Evolutionary conservation across 441 rosid genomes (phyloP).

Genomic region (Arabidopsis lyrata): DNA sequence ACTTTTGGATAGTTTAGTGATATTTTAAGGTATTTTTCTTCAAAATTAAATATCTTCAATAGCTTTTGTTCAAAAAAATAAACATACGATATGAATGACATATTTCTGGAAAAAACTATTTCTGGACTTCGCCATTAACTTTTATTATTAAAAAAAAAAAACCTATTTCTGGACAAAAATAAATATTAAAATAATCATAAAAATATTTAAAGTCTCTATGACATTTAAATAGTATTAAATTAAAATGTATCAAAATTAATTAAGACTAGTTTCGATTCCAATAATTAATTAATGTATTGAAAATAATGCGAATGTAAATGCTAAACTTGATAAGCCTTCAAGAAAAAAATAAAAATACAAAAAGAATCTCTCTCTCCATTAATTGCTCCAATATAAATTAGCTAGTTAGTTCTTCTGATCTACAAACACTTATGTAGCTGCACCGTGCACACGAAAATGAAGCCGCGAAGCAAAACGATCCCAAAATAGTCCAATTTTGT

Average conservation of each 20-base stretch:
- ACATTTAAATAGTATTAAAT: too few relatives aligned
- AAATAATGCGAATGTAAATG: not conserved
- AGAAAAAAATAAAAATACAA: not conserved
- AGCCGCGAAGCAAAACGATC: slow-evolving; percentile 15
- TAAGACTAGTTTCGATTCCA: not conserved
- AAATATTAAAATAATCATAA: too few relatives aligned
- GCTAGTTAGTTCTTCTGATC: slow-evolving; percentile 6
- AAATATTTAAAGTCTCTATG: too few relatives aligned
- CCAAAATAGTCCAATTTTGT: slow-evolving; percentile 35
- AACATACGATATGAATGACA: too few relatives aligned
- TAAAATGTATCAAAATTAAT: not conserved
- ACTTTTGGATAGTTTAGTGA: too few relatives aligned
- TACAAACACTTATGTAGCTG: not conserved
- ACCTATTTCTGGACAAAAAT: too few relatives aligned
- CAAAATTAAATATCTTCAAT: too few relatives aligned
- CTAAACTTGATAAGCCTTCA: not conserved
- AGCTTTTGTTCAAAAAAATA: too few relatives aligned
- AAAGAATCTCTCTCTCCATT: not conserved
- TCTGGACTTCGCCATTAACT: too few relatives aligned
- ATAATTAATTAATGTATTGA: not conserved
- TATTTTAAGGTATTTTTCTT: too few relatives aligned
- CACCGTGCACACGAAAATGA: slow-evolving; percentile 33
- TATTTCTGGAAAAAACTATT: too few relatives aligned
- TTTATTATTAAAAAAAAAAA: too few relatives aligned
- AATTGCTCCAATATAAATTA: not conserved